These are phyloP conservation scores for Boletus pseudopeckii DNA, from an alignment of 768 basidiomycete species.

Conservation along the genomic window DNA sequence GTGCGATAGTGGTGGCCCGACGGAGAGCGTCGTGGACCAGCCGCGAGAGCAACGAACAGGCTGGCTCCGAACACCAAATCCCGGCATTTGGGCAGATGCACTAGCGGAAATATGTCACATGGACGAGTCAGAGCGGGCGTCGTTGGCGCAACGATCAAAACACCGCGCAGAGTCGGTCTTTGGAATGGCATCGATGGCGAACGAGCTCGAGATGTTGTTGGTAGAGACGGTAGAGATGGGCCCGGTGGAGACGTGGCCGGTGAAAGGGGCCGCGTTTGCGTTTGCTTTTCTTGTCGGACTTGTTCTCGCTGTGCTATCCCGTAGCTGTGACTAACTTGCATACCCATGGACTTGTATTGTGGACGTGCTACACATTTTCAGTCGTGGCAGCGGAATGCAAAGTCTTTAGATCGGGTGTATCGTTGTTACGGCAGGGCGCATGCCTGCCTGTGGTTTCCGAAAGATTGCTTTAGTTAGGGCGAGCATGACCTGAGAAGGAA, in stretches of 20 bases:
- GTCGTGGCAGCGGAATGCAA: slow-evolving; percentile 39
- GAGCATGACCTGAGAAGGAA: too few relatives aligned
- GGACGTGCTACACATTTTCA: background rate
- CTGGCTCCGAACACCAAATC: slow-evolving; percentile 64
- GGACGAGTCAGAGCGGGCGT: slow-evolving; percentile 11
- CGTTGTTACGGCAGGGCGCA: too few relatives aligned
- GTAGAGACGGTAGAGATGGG: slow-evolving; percentile 57
- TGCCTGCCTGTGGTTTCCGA: too few relatives aligned
- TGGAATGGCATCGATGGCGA: slow-evolving; percentile 73
- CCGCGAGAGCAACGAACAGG: slow-evolving; percentile 58
- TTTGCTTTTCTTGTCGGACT: slow-evolving; percentile 26
- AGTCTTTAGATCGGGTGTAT: slow-evolving; percentile 71
- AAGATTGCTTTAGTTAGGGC: too few relatives aligned
- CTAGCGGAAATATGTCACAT: slow-evolving; percentile 53
- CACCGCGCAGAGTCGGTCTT: slow-evolving; percentile 63
- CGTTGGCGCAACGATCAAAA: slow-evolving; percentile 54
- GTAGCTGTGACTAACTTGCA: slow-evolving; percentile 3
- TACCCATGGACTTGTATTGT: background rate
- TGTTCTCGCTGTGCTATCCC: slow-evolving; percentile 17
- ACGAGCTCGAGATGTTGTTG: slow-evolving; percentile 54
- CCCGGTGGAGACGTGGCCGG: slow-evolving; percentile 21
- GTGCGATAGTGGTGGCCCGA: slow-evolving; percentile 84
- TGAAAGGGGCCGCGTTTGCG: slow-evolving; percentile 18
- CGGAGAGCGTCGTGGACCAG: slow-evolving; percentile 69
- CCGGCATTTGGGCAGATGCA: slow-evolving; percentile 67